These are phyloP conservation scores for Scheffersomyces ergatensis DNA, from an alignment of 805 yeast species.

Conservation along the genomic window DNA sequence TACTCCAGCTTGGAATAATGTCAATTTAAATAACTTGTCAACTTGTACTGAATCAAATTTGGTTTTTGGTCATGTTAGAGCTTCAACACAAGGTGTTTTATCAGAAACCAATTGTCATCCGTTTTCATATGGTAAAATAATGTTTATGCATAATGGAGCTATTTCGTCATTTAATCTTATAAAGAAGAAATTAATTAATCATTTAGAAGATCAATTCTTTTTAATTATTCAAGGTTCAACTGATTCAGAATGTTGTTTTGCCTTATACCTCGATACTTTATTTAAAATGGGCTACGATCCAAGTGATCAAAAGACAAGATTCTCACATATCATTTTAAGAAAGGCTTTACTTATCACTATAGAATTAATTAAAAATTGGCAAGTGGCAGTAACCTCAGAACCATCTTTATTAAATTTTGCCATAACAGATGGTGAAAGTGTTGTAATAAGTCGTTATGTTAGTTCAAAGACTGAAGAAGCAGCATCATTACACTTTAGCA, in stretches of 20 bases:
- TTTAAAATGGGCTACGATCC: constrained; percentile 78
- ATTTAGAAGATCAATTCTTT: constrained; percentile 78
- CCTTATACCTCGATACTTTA: constrained; percentile 76
- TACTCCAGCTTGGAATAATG: constrained; percentile 98
- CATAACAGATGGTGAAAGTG: constrained; percentile 86
- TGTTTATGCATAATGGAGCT: constrained; percentile 98
- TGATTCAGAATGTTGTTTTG: constrained; percentile 94
- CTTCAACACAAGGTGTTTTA: constrained; percentile 91
- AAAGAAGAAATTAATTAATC: constrained; percentile 69
- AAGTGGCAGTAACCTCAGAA: constrained; percentile 51
- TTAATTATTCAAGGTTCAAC: constrained; percentile 87
- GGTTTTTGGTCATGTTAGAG: constrained; percentile 94
- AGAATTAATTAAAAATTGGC: constrained; percentile 76
- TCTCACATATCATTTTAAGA: constrained; percentile 58
- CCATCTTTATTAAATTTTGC: constrained; percentile 93
- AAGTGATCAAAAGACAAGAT: constrained; percentile 20
- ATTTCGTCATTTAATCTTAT: constrained; percentile 70
- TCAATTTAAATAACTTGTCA: constrained; percentile 80
- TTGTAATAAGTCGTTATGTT: constrained; percentile 84
- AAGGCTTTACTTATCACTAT: constrained; percentile 73
- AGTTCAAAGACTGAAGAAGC: constrained; percentile 92
- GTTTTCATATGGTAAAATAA: constrained; percentile 77
- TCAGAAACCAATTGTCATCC: constrained; percentile 98
- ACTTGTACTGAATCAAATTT: constrained; percentile 81
- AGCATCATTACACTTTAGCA: constrained; percentile 90